Evolutionary conservation across 2,329 filamentous ascomycete species (phyloP).

Genomic region (Immersiporthe knoxdaviesiana): DNA sequence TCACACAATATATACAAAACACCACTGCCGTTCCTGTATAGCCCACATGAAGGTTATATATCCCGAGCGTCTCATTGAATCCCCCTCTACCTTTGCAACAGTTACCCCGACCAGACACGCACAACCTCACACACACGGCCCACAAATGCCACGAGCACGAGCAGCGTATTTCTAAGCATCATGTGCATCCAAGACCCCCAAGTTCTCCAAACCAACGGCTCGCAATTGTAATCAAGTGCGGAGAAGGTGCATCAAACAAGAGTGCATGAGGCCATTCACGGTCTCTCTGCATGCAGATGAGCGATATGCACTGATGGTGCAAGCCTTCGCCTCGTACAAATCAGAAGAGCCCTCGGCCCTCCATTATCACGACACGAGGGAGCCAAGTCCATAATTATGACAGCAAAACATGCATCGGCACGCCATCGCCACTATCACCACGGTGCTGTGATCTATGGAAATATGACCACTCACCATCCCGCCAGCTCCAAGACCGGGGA

Average conservation of each 20-base stretch:
- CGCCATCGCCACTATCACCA: conserved; percentile 17
- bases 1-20: no score
- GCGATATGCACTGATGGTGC: neutral
- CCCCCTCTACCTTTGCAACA: neutral
- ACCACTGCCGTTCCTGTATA: neutral
- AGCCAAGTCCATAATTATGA: neutral
- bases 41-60: conserved; percentile 18
- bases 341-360: conserved; percentile 20
- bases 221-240: conserved; percentile 12
- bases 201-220: conserved; percentile 20
- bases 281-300: neutral
- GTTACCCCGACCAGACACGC: neutral
- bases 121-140: neutral
- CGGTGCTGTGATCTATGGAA: conserved; percentile 19
- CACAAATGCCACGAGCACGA: conserved; percentile 8
- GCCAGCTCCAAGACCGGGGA: conserved; percentile 1
- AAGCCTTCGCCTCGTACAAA: conserved; percentile 15
- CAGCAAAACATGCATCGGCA: conserved; percentile 15
- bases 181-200: neutral
- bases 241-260: conserved; percentile 4
- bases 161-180: conserved; percentile 28
- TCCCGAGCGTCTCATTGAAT: neutral
- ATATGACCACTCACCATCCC: neutral
- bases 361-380: conserved; percentile 8
- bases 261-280: conserved; percentile 16